Percentiles rank a stretch among this genome's conserved stretches.
Conservation (phyloP, 148 eudicot genomes). For the Chenopodium album region DNA sequence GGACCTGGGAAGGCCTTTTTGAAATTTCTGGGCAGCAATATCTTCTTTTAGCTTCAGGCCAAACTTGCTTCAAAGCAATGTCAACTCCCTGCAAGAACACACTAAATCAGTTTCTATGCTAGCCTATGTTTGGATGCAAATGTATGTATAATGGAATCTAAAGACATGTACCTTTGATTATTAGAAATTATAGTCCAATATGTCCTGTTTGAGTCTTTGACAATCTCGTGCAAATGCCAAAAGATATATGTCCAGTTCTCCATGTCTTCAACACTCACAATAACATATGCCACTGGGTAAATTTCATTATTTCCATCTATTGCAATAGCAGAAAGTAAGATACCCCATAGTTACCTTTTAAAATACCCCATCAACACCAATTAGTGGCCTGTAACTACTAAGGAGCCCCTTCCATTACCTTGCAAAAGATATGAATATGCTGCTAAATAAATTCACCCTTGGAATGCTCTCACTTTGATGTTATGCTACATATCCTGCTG, state of each 20-base stretch:
- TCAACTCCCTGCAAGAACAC: not conserved
- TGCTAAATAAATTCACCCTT: not conserved
- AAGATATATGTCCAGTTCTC: not conserved
- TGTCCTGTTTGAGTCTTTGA: not conserved
- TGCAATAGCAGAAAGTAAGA: not conserved
- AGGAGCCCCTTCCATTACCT: not conserved
- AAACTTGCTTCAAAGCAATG: not conserved
- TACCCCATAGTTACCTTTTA: conserved; percentile 1
- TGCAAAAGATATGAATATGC: not conserved
- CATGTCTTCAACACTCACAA: not conserved
- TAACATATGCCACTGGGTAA: not conserved
- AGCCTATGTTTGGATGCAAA: no score
- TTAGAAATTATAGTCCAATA: no score
- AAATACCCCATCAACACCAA: not conserved
- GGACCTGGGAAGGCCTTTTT: not conserved
- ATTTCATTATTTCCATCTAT: conserved; percentile 10
- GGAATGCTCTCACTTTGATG: not conserved
- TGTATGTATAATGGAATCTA: no score
- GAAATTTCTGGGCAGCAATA: not conserved
- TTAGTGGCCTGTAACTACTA: not conserved
- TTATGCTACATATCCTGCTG: not conserved
- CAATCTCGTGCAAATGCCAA: not conserved
- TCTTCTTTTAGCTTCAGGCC: not conserved
- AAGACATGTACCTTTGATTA: not conserved
- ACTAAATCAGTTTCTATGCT: not conserved